Evolutionary conservation across 2,329 filamentous ascomycete genomes (phyloP).

Genomic region (Claviceps maximensis): DNA sequence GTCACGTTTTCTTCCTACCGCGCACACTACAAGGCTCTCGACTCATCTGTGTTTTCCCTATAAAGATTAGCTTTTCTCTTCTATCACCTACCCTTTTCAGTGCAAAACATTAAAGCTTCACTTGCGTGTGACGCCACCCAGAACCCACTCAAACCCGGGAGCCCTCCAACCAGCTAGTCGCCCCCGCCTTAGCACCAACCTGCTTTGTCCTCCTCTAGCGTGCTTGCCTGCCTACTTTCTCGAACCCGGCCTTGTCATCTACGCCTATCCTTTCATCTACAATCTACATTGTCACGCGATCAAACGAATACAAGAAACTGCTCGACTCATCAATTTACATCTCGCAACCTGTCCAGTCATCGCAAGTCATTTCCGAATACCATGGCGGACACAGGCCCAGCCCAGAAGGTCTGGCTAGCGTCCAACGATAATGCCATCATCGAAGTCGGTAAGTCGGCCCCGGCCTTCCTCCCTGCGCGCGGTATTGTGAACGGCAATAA

Average conservation of each 20-base stretch:
- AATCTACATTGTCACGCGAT: neutral
- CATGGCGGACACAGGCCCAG: slow-evolving; percentile 23
- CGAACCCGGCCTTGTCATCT: neutral
- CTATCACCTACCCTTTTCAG: neutral
- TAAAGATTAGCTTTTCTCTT: neutral
- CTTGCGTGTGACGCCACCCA: neutral
- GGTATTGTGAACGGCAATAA: neutral
- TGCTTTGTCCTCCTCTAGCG: neutral
- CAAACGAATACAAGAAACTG: neutral
- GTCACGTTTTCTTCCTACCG: neutral
- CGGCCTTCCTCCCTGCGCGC: neutral
- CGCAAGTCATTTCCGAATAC: slow-evolving; percentile 6
- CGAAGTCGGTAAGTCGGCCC: slow-evolving; percentile 29
- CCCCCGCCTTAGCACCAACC: neutral
- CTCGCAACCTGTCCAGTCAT: neutral
- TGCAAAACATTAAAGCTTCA: no score
- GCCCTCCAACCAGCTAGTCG: neutral
- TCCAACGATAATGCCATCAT: slow-evolving; percentile 39
- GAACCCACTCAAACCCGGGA: neutral
- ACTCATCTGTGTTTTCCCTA: neutral
- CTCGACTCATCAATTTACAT: neutral
- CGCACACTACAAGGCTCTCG: neutral
- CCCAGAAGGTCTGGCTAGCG: slow-evolving; percentile 32
- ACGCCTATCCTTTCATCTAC: neutral
- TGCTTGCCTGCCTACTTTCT: neutral